These are phyloP conservation scores for Talaromyces ruber DNA, from an alignment of 495 filamentous ascomycete genomes.

Conservation along the genomic window DNA sequence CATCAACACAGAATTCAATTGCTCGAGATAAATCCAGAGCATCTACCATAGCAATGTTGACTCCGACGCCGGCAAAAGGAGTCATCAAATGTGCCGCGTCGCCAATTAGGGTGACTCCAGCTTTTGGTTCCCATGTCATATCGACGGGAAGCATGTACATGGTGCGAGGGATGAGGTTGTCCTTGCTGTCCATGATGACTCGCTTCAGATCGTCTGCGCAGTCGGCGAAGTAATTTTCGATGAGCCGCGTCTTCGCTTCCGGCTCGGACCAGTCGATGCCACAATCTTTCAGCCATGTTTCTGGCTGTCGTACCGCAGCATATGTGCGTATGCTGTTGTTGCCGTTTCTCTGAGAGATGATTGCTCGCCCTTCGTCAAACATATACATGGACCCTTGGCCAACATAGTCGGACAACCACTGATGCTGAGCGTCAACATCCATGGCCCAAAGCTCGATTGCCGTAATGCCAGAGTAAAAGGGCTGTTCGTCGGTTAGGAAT, in stretches of 20 bases:
- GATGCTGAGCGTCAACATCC: conserved; percentile 19
- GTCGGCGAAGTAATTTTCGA: conserved; percentile 9
- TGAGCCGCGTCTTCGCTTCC: conserved; percentile 8
- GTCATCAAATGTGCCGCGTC: conserved; percentile 58
- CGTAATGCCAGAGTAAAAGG: conserved; percentile 39
- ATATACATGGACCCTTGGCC: conserved; percentile 36
- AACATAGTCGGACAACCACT: conserved; percentile 26
- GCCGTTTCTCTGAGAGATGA: conserved; percentile 37
- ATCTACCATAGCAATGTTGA: conserved; percentile 51
- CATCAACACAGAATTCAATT: neutral
- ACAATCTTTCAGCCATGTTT: conserved; percentile 29
- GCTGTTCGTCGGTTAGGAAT: conserved; percentile 36
- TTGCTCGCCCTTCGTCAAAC: conserved; percentile 25
- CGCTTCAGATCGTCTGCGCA: conserved; percentile 12
- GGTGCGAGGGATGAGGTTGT: conserved; percentile 7
- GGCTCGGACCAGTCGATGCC: conserved; percentile 16
- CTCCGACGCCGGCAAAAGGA: conserved; percentile 51
- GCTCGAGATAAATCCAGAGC: conserved; percentile 22
- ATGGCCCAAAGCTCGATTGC: conserved; percentile 25
- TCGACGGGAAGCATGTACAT: conserved; percentile 46
- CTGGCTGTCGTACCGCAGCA: conserved; percentile 14
- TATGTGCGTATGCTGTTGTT: conserved; percentile 34
- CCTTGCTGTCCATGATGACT: neutral
- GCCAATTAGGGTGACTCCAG: conserved; percentile 42
- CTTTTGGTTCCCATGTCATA: conserved; percentile 32